Conservation (phyloP, 768 basidiomycete species). For the Xanthoconium stramineum region DNA sequence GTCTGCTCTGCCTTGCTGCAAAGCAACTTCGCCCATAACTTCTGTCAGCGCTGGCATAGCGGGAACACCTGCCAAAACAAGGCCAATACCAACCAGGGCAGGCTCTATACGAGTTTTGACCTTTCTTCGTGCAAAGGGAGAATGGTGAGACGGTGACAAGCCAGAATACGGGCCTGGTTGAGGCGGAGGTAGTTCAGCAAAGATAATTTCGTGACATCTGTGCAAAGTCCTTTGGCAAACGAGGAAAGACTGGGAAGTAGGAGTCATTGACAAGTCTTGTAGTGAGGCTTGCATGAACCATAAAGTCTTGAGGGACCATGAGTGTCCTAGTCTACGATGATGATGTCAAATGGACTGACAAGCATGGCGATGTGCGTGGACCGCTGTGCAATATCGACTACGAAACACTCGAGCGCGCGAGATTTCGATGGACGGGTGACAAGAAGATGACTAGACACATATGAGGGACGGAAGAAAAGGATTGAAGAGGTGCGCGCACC, state of each 20-base stretch:
- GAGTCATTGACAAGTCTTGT: constrained; percentile 58
- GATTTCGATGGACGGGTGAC: constrained; percentile 91
- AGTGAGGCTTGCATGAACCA: constrained; percentile 99
- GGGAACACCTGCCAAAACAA: constrained; percentile 72
- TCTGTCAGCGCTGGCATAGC: constrained; percentile 73
- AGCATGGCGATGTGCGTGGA: constrained; percentile 96
- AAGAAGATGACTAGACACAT: constrained; percentile 73
- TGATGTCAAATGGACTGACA: constrained; percentile 52
- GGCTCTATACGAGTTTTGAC: constrained; percentile 73
- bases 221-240: constrained; percentile 91
- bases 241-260: constrained; percentile 73
- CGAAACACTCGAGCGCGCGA: constrained; percentile 90
- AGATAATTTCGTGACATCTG: constrained; percentile 95
- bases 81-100: constrained; percentile 79
- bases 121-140: constrained; percentile 54
- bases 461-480: constrained; percentile 8
- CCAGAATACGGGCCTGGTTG: constrained; percentile 65
- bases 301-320: constrained; percentile 60
- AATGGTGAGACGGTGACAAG: constrained; percentile 46
- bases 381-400: constrained; percentile 81
- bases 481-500: constrained; percentile 41
- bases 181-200: constrained; percentile 75
- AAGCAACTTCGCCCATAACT: constrained; percentile 76
- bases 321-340: constrained; percentile 11
- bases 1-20: constrained; percentile 84